Evolutionary conservation across 164 flowering plant genomes (phyloP), one percentile per base, ranked within the genome.

Genomic region (Paratinospora sagittata): DNA sequence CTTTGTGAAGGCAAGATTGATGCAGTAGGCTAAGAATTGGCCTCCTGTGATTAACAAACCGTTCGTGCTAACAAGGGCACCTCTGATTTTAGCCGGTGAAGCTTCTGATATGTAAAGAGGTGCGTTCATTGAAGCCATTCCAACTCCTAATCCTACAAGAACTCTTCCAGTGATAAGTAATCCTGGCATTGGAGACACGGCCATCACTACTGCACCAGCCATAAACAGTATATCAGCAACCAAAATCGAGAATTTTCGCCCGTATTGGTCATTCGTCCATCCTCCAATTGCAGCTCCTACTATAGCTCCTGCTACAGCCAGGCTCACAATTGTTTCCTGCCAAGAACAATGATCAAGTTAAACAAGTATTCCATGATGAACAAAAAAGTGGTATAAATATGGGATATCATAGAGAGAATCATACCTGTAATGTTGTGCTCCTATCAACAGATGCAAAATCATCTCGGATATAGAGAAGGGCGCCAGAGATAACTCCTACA

Each of bases 281-380:
- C 97, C 97, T 23, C 99, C 99, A 16, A 87, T 0, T 1, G 83
- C 99, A 7, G 99, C 99, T n/a, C 99, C 99, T 26, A 95, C 0
- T 16, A 95, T 92, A 14, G 99, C 99, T 27, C 97, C 99, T n/a
- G 90, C 97, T 10, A 91, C 90, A 0, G 97, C 94, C 90, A 84
- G 91, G 66, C 98, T 89, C 57, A 95, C 99, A 3, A 92, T 95
- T 1, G 89, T 83, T 84, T 91, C 97, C 97, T 92, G 79, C 68
- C 37, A 41, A 57, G 30, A 33, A 12, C 3, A 23, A 57, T 36
- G 6, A 14, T 30, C 17, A 52, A 27, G 7, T 2, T 0, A 60
- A 58, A 60, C 12, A 6, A 16, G 19, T 37, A 63, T 34, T 58
- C 19, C n/a, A 17, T 26, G 55, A 21, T 24, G 36, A 67, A 21